Conservation (phyloP, 768 basidiomycete species). For the Mycena filopes region DNA sequence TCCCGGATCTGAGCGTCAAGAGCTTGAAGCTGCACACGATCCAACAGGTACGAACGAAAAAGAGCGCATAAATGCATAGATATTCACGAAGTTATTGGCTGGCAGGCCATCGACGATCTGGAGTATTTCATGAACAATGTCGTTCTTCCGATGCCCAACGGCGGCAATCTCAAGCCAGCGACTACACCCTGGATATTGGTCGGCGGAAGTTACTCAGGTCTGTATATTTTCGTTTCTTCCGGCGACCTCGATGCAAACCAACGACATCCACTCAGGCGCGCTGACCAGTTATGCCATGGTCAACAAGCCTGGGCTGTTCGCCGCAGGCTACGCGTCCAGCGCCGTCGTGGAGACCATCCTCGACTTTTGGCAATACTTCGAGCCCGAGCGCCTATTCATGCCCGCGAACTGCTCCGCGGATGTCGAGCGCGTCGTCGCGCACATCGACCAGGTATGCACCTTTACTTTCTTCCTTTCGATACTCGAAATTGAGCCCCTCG, state of each 20-base stretch:
- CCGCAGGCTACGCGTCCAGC: constrained; percentile 74
- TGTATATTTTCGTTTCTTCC: no score
- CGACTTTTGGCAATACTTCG: constrained; percentile 80
- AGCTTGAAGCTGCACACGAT: constrained; percentile 72
- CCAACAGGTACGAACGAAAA: constrained; percentile 53
- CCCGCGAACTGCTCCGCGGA: constrained; percentile 80
- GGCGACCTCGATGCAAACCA: no score
- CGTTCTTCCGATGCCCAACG: constrained; percentile 72
- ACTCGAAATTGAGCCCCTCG: background rate
- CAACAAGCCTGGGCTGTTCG: constrained; percentile 71
- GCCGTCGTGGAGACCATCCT: constrained; percentile 72
- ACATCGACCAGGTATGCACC: constrained; percentile 67
- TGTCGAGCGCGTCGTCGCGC: constrained; percentile 68
- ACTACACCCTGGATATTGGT: constrained; percentile 62
- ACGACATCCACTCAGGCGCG: constrained; percentile 37
- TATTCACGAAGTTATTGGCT: background rate
- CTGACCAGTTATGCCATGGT: constrained; percentile 75
- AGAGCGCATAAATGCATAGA: no score
- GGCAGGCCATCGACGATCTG: constrained; percentile 72
- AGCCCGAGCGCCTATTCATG: constrained; percentile 76
- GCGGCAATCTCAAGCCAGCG: constrained; percentile 67
- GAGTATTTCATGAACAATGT: constrained; percentile 77
- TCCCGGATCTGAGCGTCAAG: constrained; percentile 63
- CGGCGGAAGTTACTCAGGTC: constrained; percentile 62
- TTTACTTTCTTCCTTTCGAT: no score